phyloP scores from a whole-genome alignment of 345 rosid species.

The Hirschfeldia incana region DNA sequence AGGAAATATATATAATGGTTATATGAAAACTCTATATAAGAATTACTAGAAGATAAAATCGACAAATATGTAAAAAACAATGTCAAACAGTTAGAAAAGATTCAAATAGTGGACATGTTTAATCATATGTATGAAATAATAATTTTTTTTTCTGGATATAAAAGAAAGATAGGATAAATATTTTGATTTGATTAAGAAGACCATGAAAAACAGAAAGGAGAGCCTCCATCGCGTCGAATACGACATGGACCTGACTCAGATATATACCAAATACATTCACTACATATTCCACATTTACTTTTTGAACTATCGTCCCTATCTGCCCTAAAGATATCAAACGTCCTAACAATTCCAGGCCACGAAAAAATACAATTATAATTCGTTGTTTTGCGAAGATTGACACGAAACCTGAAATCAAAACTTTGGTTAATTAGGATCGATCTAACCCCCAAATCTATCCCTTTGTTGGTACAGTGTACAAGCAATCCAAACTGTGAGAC shows the following conservation, averaged over 20 bases:
- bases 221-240: background rate
- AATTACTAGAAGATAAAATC: background rate
- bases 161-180: background rate
- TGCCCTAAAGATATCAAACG: conserved; percentile 9
- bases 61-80: background rate
- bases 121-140: no score
- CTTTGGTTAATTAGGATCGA: background rate
- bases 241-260: conserved; percentile 2
- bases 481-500: background rate
- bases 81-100: background rate
- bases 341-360: background rate
- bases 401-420: conserved; percentile 3
- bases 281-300: background rate
- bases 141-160: background rate
- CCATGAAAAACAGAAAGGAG: conserved; percentile 15
- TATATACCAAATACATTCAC: conserved; percentile 9
- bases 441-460: background rate
- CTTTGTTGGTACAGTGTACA: background rate
- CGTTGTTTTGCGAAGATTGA: conserved; percentile 3
- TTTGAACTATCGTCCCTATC: conserved; percentile 6
- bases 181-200: background rate
- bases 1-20: background rate
- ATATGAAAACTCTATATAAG: background rate
- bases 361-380: conserved; percentile 2
- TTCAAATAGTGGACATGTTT: background rate